Percentiles rank a stretch among this genome's conserved stretches.
Evolutionary conservation across 2,329 filamentous ascomycete genomes (phyloP).

Genomic region (Lachnellula hyalina): DNA sequence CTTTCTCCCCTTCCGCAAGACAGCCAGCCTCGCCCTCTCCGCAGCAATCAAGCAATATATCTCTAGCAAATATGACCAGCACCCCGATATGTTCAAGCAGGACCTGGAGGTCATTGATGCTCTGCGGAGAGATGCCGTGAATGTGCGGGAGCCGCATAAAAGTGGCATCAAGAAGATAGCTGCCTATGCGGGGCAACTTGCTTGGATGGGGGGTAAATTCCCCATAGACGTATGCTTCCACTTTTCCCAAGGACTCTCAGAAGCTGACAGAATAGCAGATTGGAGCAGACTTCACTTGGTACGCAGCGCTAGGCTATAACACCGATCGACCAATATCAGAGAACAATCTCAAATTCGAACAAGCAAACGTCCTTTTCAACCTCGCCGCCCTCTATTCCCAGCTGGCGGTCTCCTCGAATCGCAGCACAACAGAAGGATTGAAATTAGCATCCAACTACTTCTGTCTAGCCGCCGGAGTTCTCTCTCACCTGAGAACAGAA

Average conservation of each 20-base stretch:
- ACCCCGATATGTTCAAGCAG: conserved; percentile 90
- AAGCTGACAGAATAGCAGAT: conserved; percentile 48
- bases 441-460: conserved; percentile 89
- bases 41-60: conserved; percentile 90
- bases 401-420: conserved; percentile 75
- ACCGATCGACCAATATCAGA: conserved; percentile 64
- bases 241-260: background rate
- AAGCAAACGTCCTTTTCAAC: conserved; percentile 90
- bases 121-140: conserved; percentile 78
- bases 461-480: conserved; percentile 77
- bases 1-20: conserved; percentile 71
- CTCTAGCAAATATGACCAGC: conserved; percentile 96
- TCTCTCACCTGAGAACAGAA: conserved; percentile 69
- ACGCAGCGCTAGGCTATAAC: conserved; percentile 87
- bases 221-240: conserved; percentile 72
- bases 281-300: conserved; percentile 95
- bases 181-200: conserved; percentile 84
- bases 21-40: conserved; percentile 71
- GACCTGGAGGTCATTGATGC: conserved; percentile 84
- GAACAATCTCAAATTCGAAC: conserved; percentile 72
- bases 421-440: conserved; percentile 73
- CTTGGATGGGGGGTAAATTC: conserved; percentile 93
- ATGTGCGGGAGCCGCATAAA: conserved; percentile 79
- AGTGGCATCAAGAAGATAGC: conserved; percentile 87
- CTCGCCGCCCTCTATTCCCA: conserved; percentile 91